These are phyloP conservation scores for Ustilago lituana DNA, from an alignment of 1,284 basidiomycete genomes.

Conservation along the genomic window DNA sequence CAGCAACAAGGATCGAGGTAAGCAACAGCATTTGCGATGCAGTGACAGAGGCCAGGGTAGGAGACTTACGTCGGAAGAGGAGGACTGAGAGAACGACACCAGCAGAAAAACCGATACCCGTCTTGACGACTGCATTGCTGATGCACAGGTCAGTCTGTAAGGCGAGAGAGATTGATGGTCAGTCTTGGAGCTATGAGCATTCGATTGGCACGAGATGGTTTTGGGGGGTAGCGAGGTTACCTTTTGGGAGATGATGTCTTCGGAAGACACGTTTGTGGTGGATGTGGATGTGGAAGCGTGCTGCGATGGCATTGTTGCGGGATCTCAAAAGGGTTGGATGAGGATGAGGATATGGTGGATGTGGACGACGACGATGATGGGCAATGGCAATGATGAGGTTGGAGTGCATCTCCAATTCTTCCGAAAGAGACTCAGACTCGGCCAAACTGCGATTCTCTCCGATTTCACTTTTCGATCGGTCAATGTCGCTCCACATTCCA, in stretches of 20 bases:
- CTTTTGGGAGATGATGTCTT: conserved; percentile 86
- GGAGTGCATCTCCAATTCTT: no score
- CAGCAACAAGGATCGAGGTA: no score
- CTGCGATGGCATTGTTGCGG: conserved; percentile 35
- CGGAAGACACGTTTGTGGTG: conserved; percentile 74
- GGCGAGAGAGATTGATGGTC: background rate
- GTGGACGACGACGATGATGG: no score
- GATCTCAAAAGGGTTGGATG: no score
- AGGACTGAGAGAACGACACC: conserved; percentile 94
- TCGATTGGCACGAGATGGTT: background rate
- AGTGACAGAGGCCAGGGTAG: background rate
- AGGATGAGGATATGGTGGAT: no score
- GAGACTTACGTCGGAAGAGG: conserved; percentile 87
- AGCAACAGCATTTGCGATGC: conserved; percentile 15
- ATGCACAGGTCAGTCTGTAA: conserved; percentile 66
- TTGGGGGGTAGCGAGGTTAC: conserved; percentile 72
- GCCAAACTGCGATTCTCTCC: no score
- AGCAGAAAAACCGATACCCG: conserved; percentile 91
- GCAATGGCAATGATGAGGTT: no score
- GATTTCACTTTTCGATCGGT: no score
- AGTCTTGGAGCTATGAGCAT: background rate
- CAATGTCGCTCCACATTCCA: no score
- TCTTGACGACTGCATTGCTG: conserved; percentile 72
- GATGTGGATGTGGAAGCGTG: conserved; percentile 44
- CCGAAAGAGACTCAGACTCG: no score